Evolutionary conservation across 139 green algal genomes (phyloP).

Genomic region (Picochlorum sp.): DNA sequence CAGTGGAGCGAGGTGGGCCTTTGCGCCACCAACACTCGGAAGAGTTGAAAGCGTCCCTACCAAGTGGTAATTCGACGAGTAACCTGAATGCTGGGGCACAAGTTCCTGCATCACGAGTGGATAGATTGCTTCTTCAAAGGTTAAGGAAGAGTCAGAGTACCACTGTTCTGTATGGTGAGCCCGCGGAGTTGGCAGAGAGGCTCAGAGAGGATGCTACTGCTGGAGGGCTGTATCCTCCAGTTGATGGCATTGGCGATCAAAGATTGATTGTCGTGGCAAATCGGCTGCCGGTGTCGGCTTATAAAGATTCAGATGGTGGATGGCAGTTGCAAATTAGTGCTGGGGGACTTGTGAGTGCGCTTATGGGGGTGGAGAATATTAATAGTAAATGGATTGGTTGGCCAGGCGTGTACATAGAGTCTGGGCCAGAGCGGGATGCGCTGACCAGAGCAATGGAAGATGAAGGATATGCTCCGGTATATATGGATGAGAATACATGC

Average conservation of each 20-base stretch:
- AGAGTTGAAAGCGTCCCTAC: too few relatives aligned
- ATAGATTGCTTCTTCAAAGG: slow-evolving; percentile 71
- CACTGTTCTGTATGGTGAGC: slow-evolving; percentile 43
- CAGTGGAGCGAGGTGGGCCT: too few relatives aligned
- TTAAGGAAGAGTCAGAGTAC: slow-evolving; percentile 62
- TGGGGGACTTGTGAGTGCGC: slow-evolving; percentile 85
- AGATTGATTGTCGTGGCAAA: slow-evolving; percentile 95
- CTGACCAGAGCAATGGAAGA: slow-evolving; percentile 58
- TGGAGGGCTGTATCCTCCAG: slow-evolving; percentile 1
- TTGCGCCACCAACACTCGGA: too few relatives aligned
- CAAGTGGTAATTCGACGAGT: too few relatives aligned
- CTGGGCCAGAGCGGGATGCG: slow-evolving; percentile 53
- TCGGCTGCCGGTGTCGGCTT: slow-evolving; percentile 82
- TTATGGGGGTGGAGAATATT: slow-evolving; percentile 85
- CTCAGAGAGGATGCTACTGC: slow-evolving; percentile 21
- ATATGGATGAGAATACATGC: slow-evolving; percentile 60
- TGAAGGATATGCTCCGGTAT: slow-evolving; percentile 85
- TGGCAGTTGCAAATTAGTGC: slow-evolving; percentile 84
- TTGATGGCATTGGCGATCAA: slow-evolving; percentile 11
- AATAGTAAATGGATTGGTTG: slow-evolving; percentile 91
- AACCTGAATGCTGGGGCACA: not conserved
- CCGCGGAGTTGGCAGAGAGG: slow-evolving; percentile 21
- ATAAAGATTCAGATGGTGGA: slow-evolving; percentile 47
- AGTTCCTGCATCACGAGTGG: slow-evolving; percentile 9
- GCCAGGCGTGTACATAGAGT: slow-evolving; percentile 80